These are phyloP conservation scores for Micractinium conductrix DNA, from an alignment of 139 green algal genomes.

Conservation along the genomic window DNA sequence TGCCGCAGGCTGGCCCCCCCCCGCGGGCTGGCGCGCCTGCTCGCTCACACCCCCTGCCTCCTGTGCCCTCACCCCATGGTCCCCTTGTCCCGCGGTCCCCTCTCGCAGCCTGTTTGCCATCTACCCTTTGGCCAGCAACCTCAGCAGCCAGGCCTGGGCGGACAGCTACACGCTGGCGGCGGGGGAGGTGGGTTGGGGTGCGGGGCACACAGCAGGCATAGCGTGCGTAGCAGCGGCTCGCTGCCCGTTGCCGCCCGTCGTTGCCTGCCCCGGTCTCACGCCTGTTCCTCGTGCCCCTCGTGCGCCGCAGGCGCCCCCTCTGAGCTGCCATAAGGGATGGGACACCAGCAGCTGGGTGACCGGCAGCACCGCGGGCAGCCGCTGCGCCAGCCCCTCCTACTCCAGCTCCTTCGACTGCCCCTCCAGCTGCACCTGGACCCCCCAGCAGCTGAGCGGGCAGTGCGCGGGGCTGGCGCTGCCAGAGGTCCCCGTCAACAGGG, in stretches of 20 bases:
- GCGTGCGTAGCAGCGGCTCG: neutral
- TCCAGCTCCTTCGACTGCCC: conserved; percentile 54
- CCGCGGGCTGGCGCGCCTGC: neutral
- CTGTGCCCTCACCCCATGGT: neutral
- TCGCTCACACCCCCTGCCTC: neutral
- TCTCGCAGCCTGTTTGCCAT: conserved; percentile 44
- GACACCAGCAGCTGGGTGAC: conserved; percentile 46
- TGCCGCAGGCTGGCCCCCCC: neutral
- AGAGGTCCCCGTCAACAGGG: neutral
- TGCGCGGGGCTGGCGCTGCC: conserved; percentile 13
- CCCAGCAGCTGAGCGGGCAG: neutral
- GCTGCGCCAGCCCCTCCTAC: conserved; percentile 40
- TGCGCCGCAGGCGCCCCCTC: conserved; percentile 2
- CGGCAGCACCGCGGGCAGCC: conserved; percentile 38
- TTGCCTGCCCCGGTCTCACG: neutral
- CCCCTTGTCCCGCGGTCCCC: neutral
- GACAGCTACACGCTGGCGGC: conserved; percentile 39
- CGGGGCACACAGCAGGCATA: neutral
- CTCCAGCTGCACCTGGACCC: conserved; percentile 35
- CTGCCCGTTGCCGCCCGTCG: neutral
- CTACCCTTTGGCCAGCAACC: conserved; percentile 55
- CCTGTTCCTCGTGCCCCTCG: neutral
- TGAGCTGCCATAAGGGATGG: conserved; percentile 47
- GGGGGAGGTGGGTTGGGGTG: conserved; percentile 21
- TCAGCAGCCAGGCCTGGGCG: conserved; percentile 34